These are phyloP conservation scores for Skeletonema grethae DNA, from an alignment of 108 stramenopile species.

Conservation along the genomic window DNA sequence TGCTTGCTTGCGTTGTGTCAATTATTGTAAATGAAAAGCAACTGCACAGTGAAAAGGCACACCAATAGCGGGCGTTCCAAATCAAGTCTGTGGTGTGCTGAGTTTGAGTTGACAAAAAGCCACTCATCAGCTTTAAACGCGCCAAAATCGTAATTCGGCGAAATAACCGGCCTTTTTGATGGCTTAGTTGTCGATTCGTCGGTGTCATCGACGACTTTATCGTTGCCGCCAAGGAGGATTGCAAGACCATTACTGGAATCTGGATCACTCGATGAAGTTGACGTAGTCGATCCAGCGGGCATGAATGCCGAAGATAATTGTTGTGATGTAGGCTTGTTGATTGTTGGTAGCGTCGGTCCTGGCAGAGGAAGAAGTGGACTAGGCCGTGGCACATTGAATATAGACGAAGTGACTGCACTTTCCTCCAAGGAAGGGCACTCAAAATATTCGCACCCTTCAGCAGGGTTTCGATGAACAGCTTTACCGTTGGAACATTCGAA, in stretches of 20 bases:
- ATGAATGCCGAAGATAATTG: background rate
- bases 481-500: constrained; percentile 40
- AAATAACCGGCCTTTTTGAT: background rate
- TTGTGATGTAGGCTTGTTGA: constrained; percentile 9
- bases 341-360: constrained; percentile 41
- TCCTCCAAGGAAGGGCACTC: constrained; percentile 31
- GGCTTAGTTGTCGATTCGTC: background rate
- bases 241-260: background rate
- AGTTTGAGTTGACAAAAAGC: too few relatives aligned
- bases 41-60: too few relatives aligned
- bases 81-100: too few relatives aligned
- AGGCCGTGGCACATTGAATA: constrained; percentile 19
- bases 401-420: background rate
- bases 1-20: too few relatives aligned
- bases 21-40: too few relatives aligned
- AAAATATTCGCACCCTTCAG: constrained; percentile 37
- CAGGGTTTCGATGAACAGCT: constrained; percentile 33
- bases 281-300: background rate
- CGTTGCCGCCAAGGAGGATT: background rate
- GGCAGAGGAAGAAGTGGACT: constrained; percentile 36
- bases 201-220: background rate
- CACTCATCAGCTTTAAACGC: too few relatives aligned
- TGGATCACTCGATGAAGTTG: background rate
- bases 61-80: too few relatives aligned
- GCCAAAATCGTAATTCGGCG: too few relatives aligned